A percentile compares a stretch with the other conserved stretches of the same genome.
Conservation (phyloP, 1,284 basidiomycete species). For the Apiotrichum domesticum region DNA sequence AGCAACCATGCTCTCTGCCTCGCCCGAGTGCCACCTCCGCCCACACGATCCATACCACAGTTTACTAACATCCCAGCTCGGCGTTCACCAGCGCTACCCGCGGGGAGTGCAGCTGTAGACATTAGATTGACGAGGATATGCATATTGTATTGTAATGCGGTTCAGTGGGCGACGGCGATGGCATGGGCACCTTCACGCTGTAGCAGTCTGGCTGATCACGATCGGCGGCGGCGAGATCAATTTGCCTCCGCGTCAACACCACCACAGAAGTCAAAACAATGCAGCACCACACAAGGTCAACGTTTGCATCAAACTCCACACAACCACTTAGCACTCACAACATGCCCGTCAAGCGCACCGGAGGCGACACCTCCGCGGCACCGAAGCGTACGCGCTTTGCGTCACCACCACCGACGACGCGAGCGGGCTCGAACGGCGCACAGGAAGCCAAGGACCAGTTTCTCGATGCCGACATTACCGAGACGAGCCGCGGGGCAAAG, state of each 20-base stretch:
- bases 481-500: slow-evolving; percentile 42
- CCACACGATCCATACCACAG: too few species aligned
- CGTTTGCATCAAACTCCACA: not conserved
- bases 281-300: not conserved
- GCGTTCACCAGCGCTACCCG: slow-evolving; percentile 45
- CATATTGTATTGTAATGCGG: slow-evolving; percentile 17
- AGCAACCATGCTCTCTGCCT: too few species aligned
- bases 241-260: slow-evolving; percentile 7
- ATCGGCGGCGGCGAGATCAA: not conserved
- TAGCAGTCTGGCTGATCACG: too few species aligned
- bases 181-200: not conserved
- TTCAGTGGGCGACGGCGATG: not conserved
- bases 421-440: too few species aligned
- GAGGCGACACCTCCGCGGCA: slow-evolving; percentile 21
- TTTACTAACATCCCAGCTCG: slow-evolving; percentile 25
- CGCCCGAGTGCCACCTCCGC: too few species aligned
- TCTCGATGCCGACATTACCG: slow-evolving; percentile 41
- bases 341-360: slow-evolving; percentile 37
- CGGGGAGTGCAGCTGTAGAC: slow-evolving; percentile 46
- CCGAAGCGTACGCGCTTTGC: slow-evolving; percentile 73
- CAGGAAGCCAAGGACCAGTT: slow-evolving; percentile 15
- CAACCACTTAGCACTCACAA: not conserved
- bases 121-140: slow-evolving; percentile 9
- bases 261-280: not conserved
- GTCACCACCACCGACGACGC: slow-evolving; percentile 51